Evolutionary conservation across 2,329 filamentous ascomycete genomes (phyloP).

Genomic region (Fusarium gaditjirri): DNA sequence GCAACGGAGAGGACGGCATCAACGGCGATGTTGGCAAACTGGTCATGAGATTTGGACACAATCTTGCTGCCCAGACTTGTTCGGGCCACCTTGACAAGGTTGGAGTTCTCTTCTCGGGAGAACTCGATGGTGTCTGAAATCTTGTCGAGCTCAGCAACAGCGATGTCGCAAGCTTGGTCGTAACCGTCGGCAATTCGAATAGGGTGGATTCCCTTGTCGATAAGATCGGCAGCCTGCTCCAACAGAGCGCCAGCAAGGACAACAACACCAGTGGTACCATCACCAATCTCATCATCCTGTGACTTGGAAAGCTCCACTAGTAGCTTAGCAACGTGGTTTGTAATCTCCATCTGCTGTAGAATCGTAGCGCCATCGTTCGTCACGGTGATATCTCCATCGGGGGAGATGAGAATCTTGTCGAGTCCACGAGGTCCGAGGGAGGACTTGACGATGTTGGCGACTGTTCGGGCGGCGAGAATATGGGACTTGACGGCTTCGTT

Average conservation of each 20-base stretch:
- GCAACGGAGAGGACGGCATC: conserved; percentile 97
- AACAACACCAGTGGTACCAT: conserved; percentile 97
- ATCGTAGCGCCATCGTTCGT: conserved; percentile 99
- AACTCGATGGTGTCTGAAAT: conserved; percentile 95
- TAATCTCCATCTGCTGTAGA: conserved; percentile 97
- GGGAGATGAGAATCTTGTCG: conserved; percentile 99
- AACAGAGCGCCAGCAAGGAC: conserved; percentile 93
- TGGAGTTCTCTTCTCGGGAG: conserved; percentile 79
- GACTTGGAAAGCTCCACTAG: conserved; percentile 98
- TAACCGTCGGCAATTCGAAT: conserved; percentile 99
- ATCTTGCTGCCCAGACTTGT: conserved; percentile 99
- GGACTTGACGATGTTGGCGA: conserved; percentile 96
- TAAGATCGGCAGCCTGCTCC: conserved; percentile 96
- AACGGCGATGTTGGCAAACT: conserved; percentile 96
- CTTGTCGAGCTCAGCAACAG: conserved; percentile 88
- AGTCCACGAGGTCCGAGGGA: conserved; percentile 95
- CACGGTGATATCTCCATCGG: conserved; percentile 98
- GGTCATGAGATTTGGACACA: conserved; percentile 97
- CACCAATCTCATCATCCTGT: conserved; percentile 98
- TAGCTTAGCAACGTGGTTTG: conserved; percentile 97
- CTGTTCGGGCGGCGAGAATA: conserved; percentile 94
- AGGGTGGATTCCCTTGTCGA: conserved; percentile 99
- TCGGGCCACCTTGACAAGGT: conserved; percentile 93
- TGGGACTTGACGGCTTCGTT: conserved; percentile 98
- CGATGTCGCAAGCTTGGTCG: conserved; percentile 97